Evolutionary conservation across 176 grass and related monocot species (phyloP), one percentile per base, ranked within the genome.

Genomic region (Cenchrus americanus): DNA sequence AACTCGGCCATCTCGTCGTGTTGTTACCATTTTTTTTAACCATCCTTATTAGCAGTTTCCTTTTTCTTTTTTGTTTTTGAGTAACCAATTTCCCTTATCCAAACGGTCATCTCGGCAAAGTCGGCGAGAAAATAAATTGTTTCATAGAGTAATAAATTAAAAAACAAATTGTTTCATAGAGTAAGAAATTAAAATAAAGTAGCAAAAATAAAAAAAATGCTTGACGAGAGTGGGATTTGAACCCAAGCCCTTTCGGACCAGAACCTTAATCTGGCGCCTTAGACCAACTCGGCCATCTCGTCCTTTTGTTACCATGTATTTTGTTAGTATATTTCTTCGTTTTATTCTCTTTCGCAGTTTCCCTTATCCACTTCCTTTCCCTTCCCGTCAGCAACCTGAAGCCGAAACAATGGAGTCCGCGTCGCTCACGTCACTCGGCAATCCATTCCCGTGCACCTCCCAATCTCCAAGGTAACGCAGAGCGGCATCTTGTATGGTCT

Each of bases 231-330:
- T 89, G 92, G 92, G 89, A 94, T 94, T 97, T 94, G 89, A 97
- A 94, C 88, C 88, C 91, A 89, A 83, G 85, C 90, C 78, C 87
- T 89, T 92, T 95, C 85, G 77, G 91, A 98, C 93, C 83, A 98
- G 91, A 98, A 91, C 91, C 96, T 93, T 95, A 98, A 93, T 92
- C 95, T 95, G 89, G 87, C 96, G 92, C 91, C 89, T 93, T 98
- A 95, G 96, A 98, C 96, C 96, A 98, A 92, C 90, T 92, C 86
- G 82, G 86, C 86, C 90, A 92, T 92, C 81, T 84, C n/a, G n/a
- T n/a, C n/a, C n/a, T n/a, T n/a, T n/a, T n/a, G n/a, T n/a, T n/a
- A n/a, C n/a, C n/a, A n/a, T n/a, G n/a, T n/a, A n/a, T 26, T 62
- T 26, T 27, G 12, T 0, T 13, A 0, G 5, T 43, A 0, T 43